Percentiles rank a stretch among this genome's conserved stretches.
Evolutionary conservation across 257 asterid genomes (phyloP).

Genomic region (Solanum appendiculatum): DNA sequence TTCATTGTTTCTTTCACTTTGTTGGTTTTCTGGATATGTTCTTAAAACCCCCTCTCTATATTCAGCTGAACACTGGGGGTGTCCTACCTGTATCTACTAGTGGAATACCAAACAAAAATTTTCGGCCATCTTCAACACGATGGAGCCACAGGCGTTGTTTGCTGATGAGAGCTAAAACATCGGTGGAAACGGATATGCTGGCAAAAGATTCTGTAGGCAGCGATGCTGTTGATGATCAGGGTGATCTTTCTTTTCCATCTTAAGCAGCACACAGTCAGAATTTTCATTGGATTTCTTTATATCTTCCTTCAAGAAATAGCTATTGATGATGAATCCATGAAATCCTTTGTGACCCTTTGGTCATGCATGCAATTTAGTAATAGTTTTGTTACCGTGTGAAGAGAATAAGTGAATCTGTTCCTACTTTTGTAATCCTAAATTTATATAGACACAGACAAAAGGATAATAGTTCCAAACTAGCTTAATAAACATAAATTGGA

Average conservation of each 20-base stretch:
- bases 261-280: background rate
- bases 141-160: slow-evolving; percentile 8
- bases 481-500: background rate
- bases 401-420: background rate
- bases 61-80: slow-evolving; percentile 34
- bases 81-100: slow-evolving; percentile 12
- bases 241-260: slow-evolving; percentile 22
- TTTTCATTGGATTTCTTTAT: background rate
- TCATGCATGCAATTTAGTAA: background rate
- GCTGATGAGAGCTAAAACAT: slow-evolving; percentile 31
- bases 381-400: background rate
- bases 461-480: background rate
- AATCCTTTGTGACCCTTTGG: background rate
- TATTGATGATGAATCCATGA: background rate
- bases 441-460: background rate
- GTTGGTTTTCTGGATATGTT: background rate
- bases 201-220: slow-evolving; percentile 34
- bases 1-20: background rate
- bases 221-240: slow-evolving; percentile 25
- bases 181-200: slow-evolving; percentile 37
- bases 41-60: background rate
- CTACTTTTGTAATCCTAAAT: background rate
- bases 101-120: slow-evolving; percentile 11
- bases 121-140: slow-evolving; percentile 3
- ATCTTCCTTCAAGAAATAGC: background rate